phyloP scores from a whole-genome alignment of 352 stramenopile genomes.

The Pythium myriotylum region DNA sequence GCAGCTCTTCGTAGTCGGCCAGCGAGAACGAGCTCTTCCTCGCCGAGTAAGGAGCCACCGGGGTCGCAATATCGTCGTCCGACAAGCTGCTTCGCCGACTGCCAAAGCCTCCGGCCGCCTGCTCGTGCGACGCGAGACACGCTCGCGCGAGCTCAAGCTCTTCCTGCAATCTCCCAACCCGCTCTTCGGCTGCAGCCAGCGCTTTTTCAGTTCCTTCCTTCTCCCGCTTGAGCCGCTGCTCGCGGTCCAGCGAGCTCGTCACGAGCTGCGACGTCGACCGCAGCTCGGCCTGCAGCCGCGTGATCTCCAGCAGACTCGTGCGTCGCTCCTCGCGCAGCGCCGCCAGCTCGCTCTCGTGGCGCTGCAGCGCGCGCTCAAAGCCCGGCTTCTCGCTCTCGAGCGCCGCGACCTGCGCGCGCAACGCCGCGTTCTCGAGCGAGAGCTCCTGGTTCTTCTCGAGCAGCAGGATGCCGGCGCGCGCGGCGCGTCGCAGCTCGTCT shows the following conservation, averaged over 20 bases:
- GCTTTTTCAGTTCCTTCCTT: conserved; percentile 33
- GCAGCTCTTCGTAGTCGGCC: conserved; percentile 55
- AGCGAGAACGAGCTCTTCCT: conserved; percentile 60
- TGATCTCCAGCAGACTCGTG: conserved; percentile 52
- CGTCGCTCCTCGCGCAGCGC: conserved; percentile 49
- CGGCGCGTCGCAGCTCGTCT: conserved; percentile 65
- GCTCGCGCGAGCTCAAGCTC: conserved; percentile 43
- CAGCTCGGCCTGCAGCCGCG: conserved; percentile 52
- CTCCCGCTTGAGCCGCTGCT: conserved; percentile 43
- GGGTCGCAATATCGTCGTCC: too few species aligned
- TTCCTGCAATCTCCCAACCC: too few species aligned
- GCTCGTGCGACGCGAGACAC: conserved; percentile 32
- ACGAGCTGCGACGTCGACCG: conserved; percentile 62
- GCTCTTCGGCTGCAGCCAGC: conserved; percentile 36
- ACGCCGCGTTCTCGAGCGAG: conserved; percentile 52
- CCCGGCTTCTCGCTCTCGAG: conserved; percentile 54
- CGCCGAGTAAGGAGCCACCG: conserved; percentile 56
- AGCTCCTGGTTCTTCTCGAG: conserved; percentile 78
- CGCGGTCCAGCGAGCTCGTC: conserved; percentile 54
- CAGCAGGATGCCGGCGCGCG: conserved; percentile 68
- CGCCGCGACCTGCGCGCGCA: conserved; percentile 59
- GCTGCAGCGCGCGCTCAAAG: conserved; percentile 43
- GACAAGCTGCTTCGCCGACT: too few species aligned
- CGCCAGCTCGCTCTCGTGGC: conserved; percentile 42
- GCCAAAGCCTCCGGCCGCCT: conserved; percentile 5